Evolutionary conservation across 1,139 yeast species (phyloP), one percentile per base, ranked within the genome.

Genomic region (Casaregolazyma lundiana): DNA sequence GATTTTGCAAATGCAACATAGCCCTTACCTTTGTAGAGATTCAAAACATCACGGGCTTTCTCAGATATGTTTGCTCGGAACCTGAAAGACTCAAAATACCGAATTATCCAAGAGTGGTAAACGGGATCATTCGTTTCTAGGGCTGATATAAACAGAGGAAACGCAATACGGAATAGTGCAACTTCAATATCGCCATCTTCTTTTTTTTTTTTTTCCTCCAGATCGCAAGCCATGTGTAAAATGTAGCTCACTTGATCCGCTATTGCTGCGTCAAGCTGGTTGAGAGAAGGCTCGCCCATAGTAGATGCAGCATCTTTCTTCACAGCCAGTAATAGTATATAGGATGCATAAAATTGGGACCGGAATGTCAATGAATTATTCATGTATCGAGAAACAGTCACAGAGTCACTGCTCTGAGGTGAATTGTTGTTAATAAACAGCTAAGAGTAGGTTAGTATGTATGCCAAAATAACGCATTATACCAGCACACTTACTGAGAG

Each of bases 201-300:
- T n/a, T n/a, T n/a, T n/a, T n/a, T n/a, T 17, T 35, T 26, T n/a
- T 35, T 19, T 18, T 35, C 38, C 17, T 35, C 38, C 9, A 35
- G 18, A 2, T n/a, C 9, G 13, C 24, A 35, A 35, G 22, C 9
- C 4, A 35, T 9, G 4, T 35, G 11, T n/a, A 35, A 19, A 35
- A 35, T 35, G 22, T 35, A 22, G 11, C n/a, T 35, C 15, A 35
- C n/a, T n/a, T n/a, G n/a, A n/a, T n/a, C n/a, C n/a, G n/a, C n/a
- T n/a, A n/a, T n/a, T n/a, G n/a, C n/a, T n/a, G n/a, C n/a, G n/a
- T n/a, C n/a, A n/a, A n/a, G n/a, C n/a, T n/a, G n/a, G n/a, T n/a
- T n/a, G n/a, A n/a, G n/a, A n/a, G n/a, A n/a, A n/a, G n/a, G n/a
- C n/a, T n/a, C n/a, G n/a, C n/a, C n/a, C n/a, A n/a, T n/a, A n/a